Conservation (phyloP, 306 rosid species). For the Vigna radiata region DNA sequence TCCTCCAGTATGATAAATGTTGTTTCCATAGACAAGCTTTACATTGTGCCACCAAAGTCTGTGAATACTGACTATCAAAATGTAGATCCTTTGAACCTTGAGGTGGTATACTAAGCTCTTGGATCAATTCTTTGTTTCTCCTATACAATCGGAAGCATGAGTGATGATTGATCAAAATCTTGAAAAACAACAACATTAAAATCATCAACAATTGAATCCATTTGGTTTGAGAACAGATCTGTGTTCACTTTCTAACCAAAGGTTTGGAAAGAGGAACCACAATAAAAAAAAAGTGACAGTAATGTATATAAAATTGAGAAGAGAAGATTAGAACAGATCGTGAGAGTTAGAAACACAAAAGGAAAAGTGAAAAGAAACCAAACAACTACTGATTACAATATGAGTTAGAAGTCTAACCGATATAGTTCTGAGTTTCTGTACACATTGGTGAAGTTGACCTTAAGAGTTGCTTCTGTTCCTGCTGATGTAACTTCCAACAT, state of each 20-base stretch:
- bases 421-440: conserved; percentile 54
- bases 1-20: conserved; percentile 58
- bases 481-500: conserved; percentile 88
- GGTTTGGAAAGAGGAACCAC: neutral
- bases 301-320: neutral
- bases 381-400: neutral
- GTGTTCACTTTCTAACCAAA: neutral
- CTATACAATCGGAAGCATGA: conserved; percentile 42
- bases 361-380: neutral
- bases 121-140: conserved; percentile 53
- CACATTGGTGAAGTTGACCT: conserved; percentile 60
- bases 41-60: conserved; percentile 46
- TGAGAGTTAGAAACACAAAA: conserved; percentile 5
- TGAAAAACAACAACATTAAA: neutral
- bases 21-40: conserved; percentile 60
- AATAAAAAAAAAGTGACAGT: neutral
- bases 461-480: conserved; percentile 67
- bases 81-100: conserved; percentile 48
- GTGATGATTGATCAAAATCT: conserved; percentile 19
- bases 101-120: conserved; percentile 48
- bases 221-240: too few species aligned
- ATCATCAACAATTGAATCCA: neutral
- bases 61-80: conserved; percentile 51
- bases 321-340: neutral
- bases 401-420: conserved; percentile 39